A percentile compares a stretch with the other conserved stretches of the same genome.
Evolutionary conservation across 2,329 filamentous ascomycete species (phyloP).

Genomic region (Trichophyton mentagrophytes): DNA sequence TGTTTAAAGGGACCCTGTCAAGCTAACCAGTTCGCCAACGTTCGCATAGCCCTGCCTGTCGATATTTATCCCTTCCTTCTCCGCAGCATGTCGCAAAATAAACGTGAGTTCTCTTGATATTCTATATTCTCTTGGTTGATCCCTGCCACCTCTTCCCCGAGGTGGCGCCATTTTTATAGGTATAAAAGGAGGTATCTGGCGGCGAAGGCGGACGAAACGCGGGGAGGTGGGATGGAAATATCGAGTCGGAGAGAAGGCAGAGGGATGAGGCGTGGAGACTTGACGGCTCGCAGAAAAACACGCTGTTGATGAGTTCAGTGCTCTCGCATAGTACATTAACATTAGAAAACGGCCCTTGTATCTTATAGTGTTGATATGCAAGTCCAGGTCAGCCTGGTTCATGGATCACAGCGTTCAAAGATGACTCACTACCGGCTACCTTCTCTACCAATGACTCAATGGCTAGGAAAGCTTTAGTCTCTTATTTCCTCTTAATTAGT

Average conservation of each 20-base stretch:
- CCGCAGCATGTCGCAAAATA: constrained; percentile 49
- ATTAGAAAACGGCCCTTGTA: not conserved
- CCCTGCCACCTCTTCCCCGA: constrained; percentile 5
- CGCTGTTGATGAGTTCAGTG: not conserved
- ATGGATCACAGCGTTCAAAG: too few relatives aligned
- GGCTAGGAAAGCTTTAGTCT: too few relatives aligned
- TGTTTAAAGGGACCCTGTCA: not conserved
- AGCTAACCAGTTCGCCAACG: constrained; percentile 45
- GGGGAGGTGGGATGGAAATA: not conserved
- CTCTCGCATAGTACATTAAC: not conserved
- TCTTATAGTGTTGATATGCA: too few relatives aligned
- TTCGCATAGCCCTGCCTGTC: constrained; percentile 48
- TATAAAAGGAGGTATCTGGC: not conserved
- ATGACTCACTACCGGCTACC: too few relatives aligned
- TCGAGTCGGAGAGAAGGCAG: not conserved
- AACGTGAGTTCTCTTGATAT: constrained; percentile 31
- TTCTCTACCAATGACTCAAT: too few relatives aligned
- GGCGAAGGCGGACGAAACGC: not conserved
- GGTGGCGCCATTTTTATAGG: not conserved
- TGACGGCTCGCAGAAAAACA: not conserved
- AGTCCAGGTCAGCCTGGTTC: too few relatives aligned
- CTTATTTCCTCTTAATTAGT: too few relatives aligned
- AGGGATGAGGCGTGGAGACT: not conserved
- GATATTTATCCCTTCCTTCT: constrained; percentile 46
- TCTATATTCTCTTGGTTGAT: constrained; percentile 22